Percentiles rank a stretch among this genome's conserved stretches.
Conservation (phyloP, 2,329 filamentous ascomycete species). For the Talaromyces sp. region DNA sequence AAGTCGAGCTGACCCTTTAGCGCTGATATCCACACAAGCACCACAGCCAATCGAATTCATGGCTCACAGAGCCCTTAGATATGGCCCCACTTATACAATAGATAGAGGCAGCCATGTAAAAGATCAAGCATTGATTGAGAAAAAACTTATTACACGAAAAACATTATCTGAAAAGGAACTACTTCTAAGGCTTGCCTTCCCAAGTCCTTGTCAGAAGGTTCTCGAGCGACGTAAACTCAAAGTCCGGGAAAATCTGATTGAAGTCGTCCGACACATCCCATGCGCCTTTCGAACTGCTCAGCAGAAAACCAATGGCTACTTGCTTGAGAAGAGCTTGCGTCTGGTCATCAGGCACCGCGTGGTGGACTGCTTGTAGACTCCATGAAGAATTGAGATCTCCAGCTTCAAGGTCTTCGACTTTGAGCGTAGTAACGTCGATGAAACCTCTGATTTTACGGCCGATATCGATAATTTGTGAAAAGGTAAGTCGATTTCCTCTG, state of each 20-base stretch:
- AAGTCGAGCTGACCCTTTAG: not conserved
- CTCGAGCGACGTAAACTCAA: not conserved
- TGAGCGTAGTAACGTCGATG: not conserved
- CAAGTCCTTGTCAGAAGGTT: not conserved
- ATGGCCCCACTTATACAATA: not conserved
- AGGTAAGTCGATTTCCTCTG: slow-evolving; percentile 3
- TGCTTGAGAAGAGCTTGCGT: not conserved
- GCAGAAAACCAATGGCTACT: slow-evolving; percentile 2
- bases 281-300: slow-evolving; percentile 5
- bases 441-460: slow-evolving; percentile 1
- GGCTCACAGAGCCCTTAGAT: no score
- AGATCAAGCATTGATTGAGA: not conserved
- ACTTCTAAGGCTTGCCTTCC: not conserved
- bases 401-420: slow-evolving; percentile 4
- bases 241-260: slow-evolving; percentile 2
- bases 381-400: not conserved
- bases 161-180: no score
- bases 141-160: not conserved
- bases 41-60: not conserved
- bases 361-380: slow-evolving; percentile 1
- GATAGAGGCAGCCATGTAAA: not conserved
- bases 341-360: not conserved
- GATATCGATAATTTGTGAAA: slow-evolving; percentile 6
- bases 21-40: not conserved
- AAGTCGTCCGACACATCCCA: slow-evolving; percentile 7